phyloP scores from a whole-genome alignment of 164 flowering plant genomes.

The Stephania cephalantha region DNA sequence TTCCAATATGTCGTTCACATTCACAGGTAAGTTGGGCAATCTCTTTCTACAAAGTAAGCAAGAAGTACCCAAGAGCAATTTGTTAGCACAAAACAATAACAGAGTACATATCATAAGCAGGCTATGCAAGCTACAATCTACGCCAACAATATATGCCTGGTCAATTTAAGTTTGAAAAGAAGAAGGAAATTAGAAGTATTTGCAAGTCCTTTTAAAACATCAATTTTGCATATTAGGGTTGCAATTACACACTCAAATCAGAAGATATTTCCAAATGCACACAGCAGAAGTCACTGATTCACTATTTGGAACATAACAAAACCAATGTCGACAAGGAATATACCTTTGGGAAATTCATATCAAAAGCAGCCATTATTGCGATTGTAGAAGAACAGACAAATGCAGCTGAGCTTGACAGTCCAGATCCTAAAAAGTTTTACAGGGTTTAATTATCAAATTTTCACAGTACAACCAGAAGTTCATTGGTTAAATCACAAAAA shows the following conservation, averaged over 20 bases:
- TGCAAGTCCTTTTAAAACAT: not conserved
- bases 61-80: not conserved
- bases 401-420: slow-evolving; percentile 95
- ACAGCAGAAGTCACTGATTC: no score
- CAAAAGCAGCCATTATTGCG: slow-evolving; percentile 85
- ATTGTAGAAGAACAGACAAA: slow-evolving; percentile 95
- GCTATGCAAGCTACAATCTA: not conserved
- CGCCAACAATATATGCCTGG: not conserved
- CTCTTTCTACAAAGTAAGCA: slow-evolving; percentile 59
- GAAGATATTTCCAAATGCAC: no score
- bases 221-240: not conserved
- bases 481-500: not conserved
- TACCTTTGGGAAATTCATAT: slow-evolving; percentile 75
- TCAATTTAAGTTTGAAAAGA: not conserved
- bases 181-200: not conserved
- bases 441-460: not conserved
- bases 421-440: slow-evolving; percentile 54
- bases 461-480: not conserved
- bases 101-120: not conserved
- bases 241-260: not conserved
- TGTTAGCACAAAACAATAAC: slow-evolving; percentile 1
- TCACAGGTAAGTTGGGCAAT: slow-evolving; percentile 94
- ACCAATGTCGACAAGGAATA: not conserved
- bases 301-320: not conserved
- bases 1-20: slow-evolving; percentile 94